Percentiles rank a stretch among this genome's conserved stretches.
Conservation (phyloP, 1,139 yeast species). For the Lodderomyces metapsilosis region DNA sequence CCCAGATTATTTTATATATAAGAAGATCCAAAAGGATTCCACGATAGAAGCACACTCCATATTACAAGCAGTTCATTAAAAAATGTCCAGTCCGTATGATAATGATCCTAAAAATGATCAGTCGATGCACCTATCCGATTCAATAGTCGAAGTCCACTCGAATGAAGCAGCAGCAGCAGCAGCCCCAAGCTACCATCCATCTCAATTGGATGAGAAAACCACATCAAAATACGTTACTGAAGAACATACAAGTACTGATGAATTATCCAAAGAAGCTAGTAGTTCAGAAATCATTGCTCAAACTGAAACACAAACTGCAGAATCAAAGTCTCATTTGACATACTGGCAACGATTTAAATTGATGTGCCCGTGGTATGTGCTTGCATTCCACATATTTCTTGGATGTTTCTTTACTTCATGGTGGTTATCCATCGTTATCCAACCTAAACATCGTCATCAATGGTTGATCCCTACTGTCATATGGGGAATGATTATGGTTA, state of each 20-base stretch:
- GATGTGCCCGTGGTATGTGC: constrained; percentile 22
- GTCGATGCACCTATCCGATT: neutral
- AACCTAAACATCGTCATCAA: constrained; percentile 48
- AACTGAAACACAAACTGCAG: constrained; percentile 4
- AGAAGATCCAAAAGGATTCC: neutral
- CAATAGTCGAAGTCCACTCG: neutral
- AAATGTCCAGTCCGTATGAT: neutral
- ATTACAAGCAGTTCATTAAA: neutral
- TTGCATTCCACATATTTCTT: constrained; percentile 29
- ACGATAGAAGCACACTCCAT: too few relatives aligned
- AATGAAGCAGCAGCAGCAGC: too few relatives aligned
- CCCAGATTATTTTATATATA: neutral
- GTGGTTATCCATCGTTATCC: constrained; percentile 63
- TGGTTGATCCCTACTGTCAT: constrained; percentile 67
- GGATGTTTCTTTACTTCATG: constrained; percentile 60
- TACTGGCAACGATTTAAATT: constrained; percentile 18
- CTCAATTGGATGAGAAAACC: neutral
- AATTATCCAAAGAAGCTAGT: constrained; percentile 6
- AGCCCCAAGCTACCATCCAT: too few relatives aligned
- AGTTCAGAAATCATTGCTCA: constrained; percentile 2
- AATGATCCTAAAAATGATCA: neutral
- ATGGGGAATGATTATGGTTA: constrained; percentile 53
- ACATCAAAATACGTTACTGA: neutral
- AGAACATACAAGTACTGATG: neutral
- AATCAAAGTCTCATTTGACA: constrained; percentile 3